phyloP scores from a whole-genome alignment of 768 basidiomycete species.

The Macrolepiota fuliginosa region DNA sequence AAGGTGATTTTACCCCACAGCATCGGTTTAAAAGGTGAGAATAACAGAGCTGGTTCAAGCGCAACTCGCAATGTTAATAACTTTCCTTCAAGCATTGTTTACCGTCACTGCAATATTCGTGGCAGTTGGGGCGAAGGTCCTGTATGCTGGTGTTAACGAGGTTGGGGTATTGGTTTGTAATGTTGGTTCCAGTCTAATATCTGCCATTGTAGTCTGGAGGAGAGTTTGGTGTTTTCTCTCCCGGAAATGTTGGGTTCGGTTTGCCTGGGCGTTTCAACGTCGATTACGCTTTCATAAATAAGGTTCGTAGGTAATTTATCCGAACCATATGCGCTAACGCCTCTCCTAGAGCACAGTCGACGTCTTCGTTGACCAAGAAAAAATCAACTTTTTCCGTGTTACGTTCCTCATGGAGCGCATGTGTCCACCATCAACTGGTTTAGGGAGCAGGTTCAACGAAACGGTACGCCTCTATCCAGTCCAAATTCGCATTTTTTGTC shows the following conservation, averaged over 20 bases:
- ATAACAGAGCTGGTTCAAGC: background rate
- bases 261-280: constrained; percentile 43
- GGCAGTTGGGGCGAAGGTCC: constrained; percentile 28
- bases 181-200: background rate
- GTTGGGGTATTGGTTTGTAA: constrained; percentile 17
- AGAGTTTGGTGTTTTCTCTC: constrained; percentile 41
- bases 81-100: background rate
- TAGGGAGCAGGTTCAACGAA: constrained; percentile 43
- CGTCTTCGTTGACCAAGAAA: constrained; percentile 45
- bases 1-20: background rate
- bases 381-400: constrained; percentile 48
- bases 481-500: background rate
- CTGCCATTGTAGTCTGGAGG: constrained; percentile 36
- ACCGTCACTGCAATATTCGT: background rate
- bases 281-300: constrained; percentile 47
- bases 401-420: constrained; percentile 48
- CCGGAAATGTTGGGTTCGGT: constrained; percentile 33
- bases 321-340: background rate
- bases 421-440: constrained; percentile 35
- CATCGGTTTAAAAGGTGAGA: background rate
- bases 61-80: background rate
- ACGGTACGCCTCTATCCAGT: constrained; percentile 26
- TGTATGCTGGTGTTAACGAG: constrained; percentile 47
- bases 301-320: constrained; percentile 23
- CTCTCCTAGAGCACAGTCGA: constrained; percentile 36